Conservation (phyloP, 441 rosid genomes). For the Macaranga tanarius region DNA sequence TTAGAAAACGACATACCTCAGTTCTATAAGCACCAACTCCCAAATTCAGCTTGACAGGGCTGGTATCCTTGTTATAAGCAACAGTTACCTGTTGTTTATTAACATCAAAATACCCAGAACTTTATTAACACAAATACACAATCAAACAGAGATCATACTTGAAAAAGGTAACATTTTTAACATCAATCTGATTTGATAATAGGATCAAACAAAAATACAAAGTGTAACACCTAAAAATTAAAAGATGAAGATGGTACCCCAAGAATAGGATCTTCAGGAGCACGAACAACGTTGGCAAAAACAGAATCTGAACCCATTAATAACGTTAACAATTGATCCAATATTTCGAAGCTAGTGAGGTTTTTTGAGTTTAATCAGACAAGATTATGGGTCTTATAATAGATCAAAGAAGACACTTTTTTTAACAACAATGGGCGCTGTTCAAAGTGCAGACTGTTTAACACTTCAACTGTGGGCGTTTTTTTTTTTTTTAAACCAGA, state of each 20-base stretch:
- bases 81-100: conserved; percentile 56
- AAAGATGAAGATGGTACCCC: conserved; percentile 46
- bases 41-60: conserved; percentile 82
- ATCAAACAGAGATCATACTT: neutral
- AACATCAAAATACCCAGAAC: neutral
- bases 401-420: neutral
- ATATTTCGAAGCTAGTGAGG: neutral
- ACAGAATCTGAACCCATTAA: conserved; percentile 24
- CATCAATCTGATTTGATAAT: too few relatives aligned
- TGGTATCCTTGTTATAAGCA: conserved; percentile 89
- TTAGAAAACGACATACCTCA: conserved; percentile 45
- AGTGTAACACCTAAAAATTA: neutral
- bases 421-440: neutral
- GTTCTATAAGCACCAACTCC: conserved; percentile 98
- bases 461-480: conserved; percentile 7
- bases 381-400: neutral
- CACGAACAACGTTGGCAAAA: conserved; percentile 70
- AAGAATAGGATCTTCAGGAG: conserved; percentile 95
- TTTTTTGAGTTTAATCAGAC: neutral
- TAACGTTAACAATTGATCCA: neutral
- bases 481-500: neutral
- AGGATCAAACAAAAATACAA: neutral
- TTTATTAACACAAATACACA: neutral
- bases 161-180: neutral
- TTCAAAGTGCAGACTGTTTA: neutral